Base-by-base conservation (phyloP, 2,329 filamentous ascomycete genomes). In the Pyrenochaeta sp. region DNA sequence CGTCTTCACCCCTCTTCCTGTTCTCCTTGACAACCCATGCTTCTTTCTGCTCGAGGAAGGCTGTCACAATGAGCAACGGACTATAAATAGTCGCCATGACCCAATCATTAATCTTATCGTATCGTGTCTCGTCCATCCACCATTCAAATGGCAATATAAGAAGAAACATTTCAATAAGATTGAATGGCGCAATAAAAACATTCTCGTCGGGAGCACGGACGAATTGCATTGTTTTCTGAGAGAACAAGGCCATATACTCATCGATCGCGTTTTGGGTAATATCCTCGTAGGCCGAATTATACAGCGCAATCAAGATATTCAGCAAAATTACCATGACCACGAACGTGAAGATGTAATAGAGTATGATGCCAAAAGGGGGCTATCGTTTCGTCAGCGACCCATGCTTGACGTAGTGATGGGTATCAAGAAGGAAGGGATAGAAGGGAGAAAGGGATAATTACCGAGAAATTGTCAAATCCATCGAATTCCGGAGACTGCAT, bases 291-390 rank as follows among this genome's bases (percentile, higher is more conserved):
- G 95, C 93, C 46, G 90, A 94, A 80, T 98, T 98, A 82, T 97
- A 99, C 6, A 99, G 87, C 0, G 95, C 95, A 73, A 99, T 98
- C 56, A 99, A 87, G 69, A 99, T 92, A 77, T 99, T 99, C 66
- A 99, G 87, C 27, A 98, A 83, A 55, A 99, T 84, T 63, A 95
- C 93, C 90, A 97, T 97, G 71, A 99, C 91, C 39, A 98, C 89
- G 72, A 99, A 99, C 19, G 94, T 96, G 78, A 97, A 99, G 74
- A 96, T 87, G 81, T 99, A 99, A 82, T 99, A 99, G 9, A 99
- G 88, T 32, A 97, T 91, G 50, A 97, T 86, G 8, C 95, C 95
- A 76, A 97, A 99, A 0, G 95, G 95, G 12, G 91, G 93, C 24
- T 77, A 27, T 27, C 15, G 28, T 32, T 13, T 22, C 13, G 54